Percentiles rank a stretch among this genome's conserved stretches.
Conservation (phyloP, 2,329 filamentous ascomycete genomes). For the Aureobasidium sp. region DNA sequence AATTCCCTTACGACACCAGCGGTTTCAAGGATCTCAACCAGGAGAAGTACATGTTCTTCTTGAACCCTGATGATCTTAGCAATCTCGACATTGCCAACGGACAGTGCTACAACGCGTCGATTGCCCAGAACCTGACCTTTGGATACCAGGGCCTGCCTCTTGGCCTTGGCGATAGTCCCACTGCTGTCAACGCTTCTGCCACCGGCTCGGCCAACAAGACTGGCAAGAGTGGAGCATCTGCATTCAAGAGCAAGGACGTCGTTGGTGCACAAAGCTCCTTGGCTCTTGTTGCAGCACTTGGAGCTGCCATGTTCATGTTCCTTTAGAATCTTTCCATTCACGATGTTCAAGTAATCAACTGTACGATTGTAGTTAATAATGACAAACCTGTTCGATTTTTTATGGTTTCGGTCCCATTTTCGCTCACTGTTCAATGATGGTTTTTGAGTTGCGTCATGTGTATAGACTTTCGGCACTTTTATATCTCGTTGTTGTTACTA, state of each 20-base stretch:
- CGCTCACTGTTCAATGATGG: too few relatives aligned
- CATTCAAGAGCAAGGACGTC: constrained; percentile 9
- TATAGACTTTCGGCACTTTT: too few relatives aligned
- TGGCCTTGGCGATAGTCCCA: constrained; percentile 13
- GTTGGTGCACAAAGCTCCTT: constrained; percentile 10
- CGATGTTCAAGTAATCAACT: neutral
- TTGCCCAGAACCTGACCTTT: constrained; percentile 65
- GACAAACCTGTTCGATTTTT: neutral
- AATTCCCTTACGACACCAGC: constrained; percentile 66
- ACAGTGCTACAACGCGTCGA: constrained; percentile 55
- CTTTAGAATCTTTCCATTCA: neutral
- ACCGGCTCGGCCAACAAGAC: constrained; percentile 14
- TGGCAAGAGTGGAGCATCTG: constrained; percentile 7
- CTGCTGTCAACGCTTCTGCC: constrained; percentile 14
- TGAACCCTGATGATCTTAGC: constrained; percentile 58
- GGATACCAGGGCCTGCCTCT: constrained; percentile 44
- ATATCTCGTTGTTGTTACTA: neutral
- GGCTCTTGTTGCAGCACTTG: constrained; percentile 8
- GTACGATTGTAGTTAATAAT: constrained; percentile 6
- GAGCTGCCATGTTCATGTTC: constrained; percentile 11
- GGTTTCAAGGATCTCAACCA: constrained; percentile 61
- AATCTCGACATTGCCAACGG: constrained; percentile 59
- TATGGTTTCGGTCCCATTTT: too few relatives aligned
- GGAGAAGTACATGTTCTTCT: constrained; percentile 70
- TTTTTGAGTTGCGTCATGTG: too few relatives aligned